A percentile compares a stretch with the other conserved stretches of the same genome.
These are phyloP conservation scores for Cordyceps tenuipes DNA, from an alignment of 2,329 filamentous ascomycete species.

Conservation along the genomic window DNA sequence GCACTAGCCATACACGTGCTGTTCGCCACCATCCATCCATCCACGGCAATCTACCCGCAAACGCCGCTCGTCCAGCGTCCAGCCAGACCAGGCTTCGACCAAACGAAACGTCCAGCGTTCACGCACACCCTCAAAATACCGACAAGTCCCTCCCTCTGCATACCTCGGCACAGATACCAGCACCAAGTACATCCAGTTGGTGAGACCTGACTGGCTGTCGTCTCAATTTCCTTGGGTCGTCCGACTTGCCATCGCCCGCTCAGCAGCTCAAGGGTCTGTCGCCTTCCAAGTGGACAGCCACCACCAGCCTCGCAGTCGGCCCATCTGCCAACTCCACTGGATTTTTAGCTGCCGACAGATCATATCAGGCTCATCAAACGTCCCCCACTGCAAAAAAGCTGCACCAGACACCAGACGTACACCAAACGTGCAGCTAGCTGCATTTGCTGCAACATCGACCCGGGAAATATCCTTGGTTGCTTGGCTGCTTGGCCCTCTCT, in stretches of 20 bases:
- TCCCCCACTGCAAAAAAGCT: background rate
- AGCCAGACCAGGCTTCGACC: background rate
- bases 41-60: background rate
- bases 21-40: background rate
- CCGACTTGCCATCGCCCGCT: background rate
- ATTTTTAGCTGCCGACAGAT: slow-evolving; percentile 4
- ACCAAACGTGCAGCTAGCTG: background rate
- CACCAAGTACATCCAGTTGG: background rate
- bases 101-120: background rate
- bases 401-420: background rate
- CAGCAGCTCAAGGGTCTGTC: background rate
- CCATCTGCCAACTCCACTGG: background rate
- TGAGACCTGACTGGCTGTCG: background rate
- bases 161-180: background rate
- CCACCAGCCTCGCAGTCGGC: background rate
- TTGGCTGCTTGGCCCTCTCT: background rate
- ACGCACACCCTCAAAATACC: too few species aligned
- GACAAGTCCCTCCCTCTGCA: too few species aligned
- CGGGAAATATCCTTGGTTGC: background rate
- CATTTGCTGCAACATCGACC: background rate
- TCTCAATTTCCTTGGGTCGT: background rate
- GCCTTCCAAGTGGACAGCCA: background rate
- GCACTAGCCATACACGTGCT: background rate
- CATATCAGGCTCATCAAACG: slow-evolving; percentile 7
- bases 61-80: background rate